These are phyloP conservation scores for Penicillium atrosanguineum DNA, from an alignment of 495 filamentous ascomycete genomes.

Conservation along the genomic window DNA sequence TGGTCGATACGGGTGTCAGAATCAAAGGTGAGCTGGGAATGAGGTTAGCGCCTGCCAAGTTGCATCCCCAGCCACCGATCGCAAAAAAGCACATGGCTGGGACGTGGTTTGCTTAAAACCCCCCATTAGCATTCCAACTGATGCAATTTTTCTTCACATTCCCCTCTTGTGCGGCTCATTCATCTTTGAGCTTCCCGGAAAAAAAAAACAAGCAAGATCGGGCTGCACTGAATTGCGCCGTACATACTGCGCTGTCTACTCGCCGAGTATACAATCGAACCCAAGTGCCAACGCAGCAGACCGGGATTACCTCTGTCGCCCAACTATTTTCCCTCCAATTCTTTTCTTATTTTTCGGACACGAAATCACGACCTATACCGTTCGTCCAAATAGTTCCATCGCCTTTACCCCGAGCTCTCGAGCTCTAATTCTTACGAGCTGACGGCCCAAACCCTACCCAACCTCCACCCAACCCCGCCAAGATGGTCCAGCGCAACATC, in stretches of 20 bases:
- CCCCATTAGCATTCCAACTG: slow-evolving; percentile 10
- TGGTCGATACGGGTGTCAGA: neutral
- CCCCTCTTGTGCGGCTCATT: slow-evolving; percentile 4
- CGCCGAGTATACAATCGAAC: neutral
- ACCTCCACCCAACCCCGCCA: slow-evolving; percentile 5
- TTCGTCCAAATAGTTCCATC: neutral
- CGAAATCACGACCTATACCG: neutral
- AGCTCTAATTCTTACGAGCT: neutral
- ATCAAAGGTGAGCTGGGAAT: neutral
- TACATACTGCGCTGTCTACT: neutral
- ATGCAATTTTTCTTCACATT: slow-evolving; percentile 6
- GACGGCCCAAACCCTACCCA: neutral
- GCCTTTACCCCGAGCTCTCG: neutral
- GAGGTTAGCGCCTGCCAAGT: neutral
- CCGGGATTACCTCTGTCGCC: neutral
- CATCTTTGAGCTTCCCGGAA: neutral
- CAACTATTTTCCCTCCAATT: neutral
- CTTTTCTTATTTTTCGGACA: neutral
- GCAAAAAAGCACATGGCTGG: slow-evolving; percentile 29
- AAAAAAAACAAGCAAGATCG: neutral
- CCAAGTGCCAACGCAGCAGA: neutral
- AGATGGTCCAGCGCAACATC: slow-evolving; percentile 68
- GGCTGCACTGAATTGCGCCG: neutral
- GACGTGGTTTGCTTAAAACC: slow-evolving; percentile 16
- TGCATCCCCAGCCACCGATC: slow-evolving; percentile 20